Conservation (phyloP, 176 grass and related monocot genomes). For the Carex pumila region DNA sequence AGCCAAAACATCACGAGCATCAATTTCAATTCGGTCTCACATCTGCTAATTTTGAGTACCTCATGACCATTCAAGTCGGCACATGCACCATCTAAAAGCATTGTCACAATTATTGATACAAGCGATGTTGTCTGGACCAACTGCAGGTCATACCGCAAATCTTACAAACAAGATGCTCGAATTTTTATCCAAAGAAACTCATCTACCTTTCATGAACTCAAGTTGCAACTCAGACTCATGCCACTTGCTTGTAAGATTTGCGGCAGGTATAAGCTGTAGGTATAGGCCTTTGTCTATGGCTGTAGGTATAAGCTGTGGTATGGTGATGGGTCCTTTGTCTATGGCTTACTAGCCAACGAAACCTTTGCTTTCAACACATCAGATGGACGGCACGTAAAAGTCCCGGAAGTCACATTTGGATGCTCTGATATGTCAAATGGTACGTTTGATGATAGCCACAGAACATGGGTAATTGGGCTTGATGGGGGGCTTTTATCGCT, state of each 20-base stretch:
- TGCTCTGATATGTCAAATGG: slow-evolving; percentile 8
- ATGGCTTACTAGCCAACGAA: slow-evolving; percentile 9
- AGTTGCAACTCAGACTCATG: not conserved
- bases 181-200: not conserved
- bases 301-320: not conserved
- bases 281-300: too few species aligned
- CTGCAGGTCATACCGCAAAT: not conserved
- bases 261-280: too few species aligned
- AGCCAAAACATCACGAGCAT: not conserved
- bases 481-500: slow-evolving; percentile 7
- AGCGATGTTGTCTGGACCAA: slow-evolving; percentile 5
- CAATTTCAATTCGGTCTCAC: not conserved
- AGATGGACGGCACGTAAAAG: not conserved
- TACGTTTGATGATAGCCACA: not conserved
- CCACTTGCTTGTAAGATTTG: not conserved
- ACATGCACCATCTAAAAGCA: not conserved
- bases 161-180: not conserved
- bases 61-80: not conserved
- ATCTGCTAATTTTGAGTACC: not conserved
- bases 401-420: slow-evolving; percentile 1
- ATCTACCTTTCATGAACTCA: not conserved
- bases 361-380: slow-evolving; percentile 6
- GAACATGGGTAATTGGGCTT: not conserved
- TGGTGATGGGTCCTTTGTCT: not conserved
- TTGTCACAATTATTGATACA: slow-evolving; percentile 1